Evolutionary conservation across 2,329 filamentous ascomycete species (phyloP).

Genomic region (Sphaerulina vaccinii): DNA sequence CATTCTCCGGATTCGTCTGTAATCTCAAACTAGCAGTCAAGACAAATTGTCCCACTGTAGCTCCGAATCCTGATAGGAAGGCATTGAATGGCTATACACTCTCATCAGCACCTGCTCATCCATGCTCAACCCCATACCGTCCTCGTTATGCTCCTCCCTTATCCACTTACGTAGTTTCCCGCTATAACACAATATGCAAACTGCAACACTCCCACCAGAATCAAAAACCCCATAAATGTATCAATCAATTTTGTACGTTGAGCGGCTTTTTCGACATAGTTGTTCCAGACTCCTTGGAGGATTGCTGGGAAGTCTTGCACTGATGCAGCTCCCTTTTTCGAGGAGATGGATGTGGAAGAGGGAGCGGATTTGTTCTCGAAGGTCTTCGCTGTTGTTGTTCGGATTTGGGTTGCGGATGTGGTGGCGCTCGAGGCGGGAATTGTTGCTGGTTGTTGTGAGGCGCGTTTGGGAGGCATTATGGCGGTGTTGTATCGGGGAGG

Average conservation of each 20-base stretch:
- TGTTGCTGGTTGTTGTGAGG: conserved; percentile 1
- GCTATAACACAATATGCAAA: conserved; percentile 89
- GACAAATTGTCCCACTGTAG: conserved; percentile 95
- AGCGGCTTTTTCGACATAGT: conserved; percentile 78
- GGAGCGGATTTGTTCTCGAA: conserved; percentile 23
- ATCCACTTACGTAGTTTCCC: conserved; percentile 81
- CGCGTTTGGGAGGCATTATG: conserved; percentile 6
- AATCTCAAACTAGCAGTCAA: conserved; percentile 87
- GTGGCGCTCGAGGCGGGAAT: conserved; percentile 11
- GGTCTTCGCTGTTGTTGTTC: conserved; percentile 23
- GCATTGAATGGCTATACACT: conserved; percentile 85
- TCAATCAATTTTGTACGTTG: conserved; percentile 92
- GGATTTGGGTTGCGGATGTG: conserved; percentile 15
- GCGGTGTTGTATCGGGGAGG: not conserved
- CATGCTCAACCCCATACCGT: not conserved
- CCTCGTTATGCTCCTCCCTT: not conserved
- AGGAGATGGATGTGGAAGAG: conserved; percentile 30
- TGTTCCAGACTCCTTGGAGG: conserved; percentile 66
- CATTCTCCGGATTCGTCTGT: conserved; percentile 83
- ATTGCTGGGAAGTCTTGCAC: conserved; percentile 55
- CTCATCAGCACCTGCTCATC: not conserved
- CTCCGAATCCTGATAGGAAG: conserved; percentile 91
- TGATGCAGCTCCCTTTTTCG: conserved; percentile 22
- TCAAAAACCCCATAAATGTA: conserved; percentile 83
- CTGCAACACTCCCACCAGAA: conserved; percentile 82